Percentiles rank a stretch among this genome's conserved stretches.
Conservation (phyloP, 768 basidiomycete genomes). For the Chalciporus sphaerocephalus region DNA sequence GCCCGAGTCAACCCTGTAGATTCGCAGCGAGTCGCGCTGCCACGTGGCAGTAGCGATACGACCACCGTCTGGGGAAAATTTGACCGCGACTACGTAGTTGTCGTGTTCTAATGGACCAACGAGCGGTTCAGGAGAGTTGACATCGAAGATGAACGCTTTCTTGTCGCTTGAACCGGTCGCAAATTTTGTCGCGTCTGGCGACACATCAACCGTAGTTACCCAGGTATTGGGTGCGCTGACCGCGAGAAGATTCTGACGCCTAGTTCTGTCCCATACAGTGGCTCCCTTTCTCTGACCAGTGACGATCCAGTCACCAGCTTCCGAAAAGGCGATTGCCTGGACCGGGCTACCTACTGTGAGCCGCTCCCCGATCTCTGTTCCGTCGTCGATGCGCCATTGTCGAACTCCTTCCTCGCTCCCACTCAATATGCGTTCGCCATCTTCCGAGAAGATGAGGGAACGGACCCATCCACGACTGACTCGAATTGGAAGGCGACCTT, state of each 20-base stretch:
- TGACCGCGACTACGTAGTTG: not conserved
- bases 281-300: not conserved
- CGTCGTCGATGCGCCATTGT: too few species aligned
- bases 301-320: not conserved
- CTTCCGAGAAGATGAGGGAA: too few species aligned
- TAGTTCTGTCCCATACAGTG: not conserved
- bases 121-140: not conserved
- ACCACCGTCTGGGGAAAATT: not conserved
- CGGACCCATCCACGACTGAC: too few species aligned
- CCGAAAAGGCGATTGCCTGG: not conserved
- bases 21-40: not conserved
- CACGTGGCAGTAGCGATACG: not conserved
- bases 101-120: constrained; percentile 2
- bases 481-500: too few species aligned
- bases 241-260: not conserved
- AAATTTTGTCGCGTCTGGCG: constrained; percentile 2
- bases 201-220: not conserved
- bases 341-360: too few species aligned
- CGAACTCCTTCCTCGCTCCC: too few species aligned
- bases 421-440: too few species aligned
- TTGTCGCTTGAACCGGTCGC: not conserved
- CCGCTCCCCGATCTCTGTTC: too few species aligned
- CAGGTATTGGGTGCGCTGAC: not conserved
- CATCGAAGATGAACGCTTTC: not conserved
- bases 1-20: not conserved